Percentiles rank a stretch among this genome's conserved stretches.
These are phyloP conservation scores for Inga leiocalycina DNA, from an alignment of 306 rosid species.

Conservation along the genomic window DNA sequence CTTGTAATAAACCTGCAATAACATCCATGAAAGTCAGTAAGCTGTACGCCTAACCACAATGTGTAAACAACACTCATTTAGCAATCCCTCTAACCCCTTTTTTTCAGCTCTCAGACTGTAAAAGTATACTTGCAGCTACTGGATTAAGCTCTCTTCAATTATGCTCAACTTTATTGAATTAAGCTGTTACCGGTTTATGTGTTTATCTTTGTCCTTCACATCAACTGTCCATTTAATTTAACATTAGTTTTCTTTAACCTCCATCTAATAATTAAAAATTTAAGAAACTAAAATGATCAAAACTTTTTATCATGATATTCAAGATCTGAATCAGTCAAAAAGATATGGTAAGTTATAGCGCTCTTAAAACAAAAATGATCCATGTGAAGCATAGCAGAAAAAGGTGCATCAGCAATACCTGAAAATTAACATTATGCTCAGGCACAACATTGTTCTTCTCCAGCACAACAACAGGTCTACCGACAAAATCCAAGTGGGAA, in stretches of 20 bases:
- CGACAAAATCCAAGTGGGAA: constrained; percentile 92
- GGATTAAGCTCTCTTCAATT: neutral
- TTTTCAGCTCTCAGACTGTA: neutral
- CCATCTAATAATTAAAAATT: neutral
- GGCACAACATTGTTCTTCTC: constrained; percentile 89
- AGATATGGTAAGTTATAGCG: neutral
- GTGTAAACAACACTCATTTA: neutral
- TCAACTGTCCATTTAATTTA: constrained; percentile 13
- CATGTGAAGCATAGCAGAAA: constrained; percentile 5
- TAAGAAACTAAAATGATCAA: neutral
- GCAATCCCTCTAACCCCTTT: constrained; percentile 18
- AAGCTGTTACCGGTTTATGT: no score
- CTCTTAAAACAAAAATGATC: neutral
- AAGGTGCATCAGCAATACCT: constrained; percentile 55
- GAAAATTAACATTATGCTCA: constrained; percentile 89
- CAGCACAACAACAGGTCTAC: constrained; percentile 91
- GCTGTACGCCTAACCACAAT: constrained; percentile 18
- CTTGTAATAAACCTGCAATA: constrained; percentile 89
- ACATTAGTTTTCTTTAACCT: constrained; percentile 16
- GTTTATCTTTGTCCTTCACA: neutral
- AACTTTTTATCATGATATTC: constrained; percentile 5
- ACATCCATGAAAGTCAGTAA: constrained; percentile 15
- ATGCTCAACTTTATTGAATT: no score
- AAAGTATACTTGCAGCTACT: constrained; percentile 3
- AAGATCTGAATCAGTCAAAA: neutral